phyloP scores from a whole-genome alignment of 1,284 basidiomycete genomes.

The Microbotryum scabiosae region DNA sequence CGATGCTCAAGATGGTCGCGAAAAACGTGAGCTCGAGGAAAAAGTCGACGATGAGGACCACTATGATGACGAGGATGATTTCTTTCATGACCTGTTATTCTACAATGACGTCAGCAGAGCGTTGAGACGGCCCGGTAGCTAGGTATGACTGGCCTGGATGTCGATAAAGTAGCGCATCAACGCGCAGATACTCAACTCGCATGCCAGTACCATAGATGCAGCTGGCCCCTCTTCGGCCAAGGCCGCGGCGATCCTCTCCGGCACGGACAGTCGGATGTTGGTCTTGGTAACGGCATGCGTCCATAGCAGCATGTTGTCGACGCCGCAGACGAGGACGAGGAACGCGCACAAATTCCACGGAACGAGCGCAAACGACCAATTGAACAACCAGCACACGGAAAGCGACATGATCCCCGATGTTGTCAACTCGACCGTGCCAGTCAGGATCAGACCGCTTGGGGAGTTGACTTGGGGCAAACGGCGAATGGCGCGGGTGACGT shows the following conservation, averaged over 20 bases:
- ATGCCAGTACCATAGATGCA: slow-evolving; percentile 82
- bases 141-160: slow-evolving; percentile 8
- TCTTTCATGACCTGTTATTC: slow-evolving; percentile 63
- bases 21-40: slow-evolving; percentile 90
- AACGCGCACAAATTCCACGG: slow-evolving; percentile 84
- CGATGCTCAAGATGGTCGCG: slow-evolving; percentile 78
- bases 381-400: slow-evolving; percentile 76
- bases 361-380: slow-evolving; percentile 75
- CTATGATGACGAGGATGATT: slow-evolving; percentile 87
- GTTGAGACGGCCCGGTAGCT: slow-evolving; percentile 48
- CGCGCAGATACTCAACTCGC: slow-evolving; percentile 68
- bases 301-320: slow-evolving; percentile 86
- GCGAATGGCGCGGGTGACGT: slow-evolving; percentile 52
- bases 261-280: slow-evolving; percentile 78
- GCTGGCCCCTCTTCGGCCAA: slow-evolving; percentile 78
- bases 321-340: slow-evolving; percentile 88
- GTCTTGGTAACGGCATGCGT: slow-evolving; percentile 84
- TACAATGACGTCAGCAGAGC: neutral
- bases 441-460: slow-evolving; percentile 82
- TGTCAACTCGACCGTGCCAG: slow-evolving; percentile 79
- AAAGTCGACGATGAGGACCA: slow-evolving; percentile 91
- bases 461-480: slow-evolving; percentile 79
- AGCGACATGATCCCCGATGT: slow-evolving; percentile 89
- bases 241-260: slow-evolving; percentile 82
- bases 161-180: slow-evolving; percentile 60